Base-by-base conservation (phyloP, 1,284 basidiomycete species). In the Leccinum pallidistipes region DNA sequence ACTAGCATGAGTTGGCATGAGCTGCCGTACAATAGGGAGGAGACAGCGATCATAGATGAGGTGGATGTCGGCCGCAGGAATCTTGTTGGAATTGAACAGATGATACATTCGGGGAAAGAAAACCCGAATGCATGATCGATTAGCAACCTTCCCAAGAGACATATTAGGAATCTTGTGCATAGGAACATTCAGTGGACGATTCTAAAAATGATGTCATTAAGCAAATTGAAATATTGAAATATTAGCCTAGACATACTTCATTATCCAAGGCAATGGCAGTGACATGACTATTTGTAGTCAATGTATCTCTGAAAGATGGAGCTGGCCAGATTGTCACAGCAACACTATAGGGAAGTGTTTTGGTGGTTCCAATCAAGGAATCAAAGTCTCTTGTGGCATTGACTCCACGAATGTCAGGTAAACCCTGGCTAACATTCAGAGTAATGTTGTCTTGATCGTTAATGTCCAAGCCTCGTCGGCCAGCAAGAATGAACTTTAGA, bases 111-210 rank as follows among this genome's bases (percentile, higher is more conserved):
- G 47, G 6, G 66, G 64, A 14, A 67, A 66, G 31, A 67, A 68
- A 1, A 68, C 38, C 0, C 54, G 24, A 1, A 67, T 9, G 2
- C 21, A 8, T 0, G 56, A 60, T 0, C 51, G 14, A 36, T 64
- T 65, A 1, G 66, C 29, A 0, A 61, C 61, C 31, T 62, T 68
- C 3, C 59, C 66, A 0, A 68, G 24, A 1, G 66, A 16, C 3
- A 66, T 3, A 3, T 67, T 68, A 0, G 57, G 66, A 2, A 67
- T 68, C 0, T 2, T 29, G 11, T 68, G 43, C 64, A 67, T 68
- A 0, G 56, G 57, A 2, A 67, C 57, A 7, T 49, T 24, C 12
- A 49, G 11, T 24, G 24, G 21, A 24, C 11, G 21, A 49, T 49
- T 24, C 47, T 49, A 49, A 24, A 27, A 49, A 49, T 49, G 7